phyloP scores from a whole-genome alignment of 1,139 yeast genomes.

The Hemisphaericaspora subhashii region DNA sequence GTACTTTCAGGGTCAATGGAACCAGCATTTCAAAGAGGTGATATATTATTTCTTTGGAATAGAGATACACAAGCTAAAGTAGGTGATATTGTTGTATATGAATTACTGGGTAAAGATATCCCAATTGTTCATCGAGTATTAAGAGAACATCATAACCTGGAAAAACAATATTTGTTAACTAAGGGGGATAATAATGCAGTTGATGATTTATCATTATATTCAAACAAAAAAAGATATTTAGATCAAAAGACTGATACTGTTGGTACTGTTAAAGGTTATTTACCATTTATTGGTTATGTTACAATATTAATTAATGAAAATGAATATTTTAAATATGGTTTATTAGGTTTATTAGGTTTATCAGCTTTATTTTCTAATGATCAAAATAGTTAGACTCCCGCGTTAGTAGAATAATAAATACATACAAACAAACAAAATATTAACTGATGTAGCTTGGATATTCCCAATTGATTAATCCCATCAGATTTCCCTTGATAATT shows the following conservation, averaged over 20 bases:
- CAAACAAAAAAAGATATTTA: conserved; percentile 72
- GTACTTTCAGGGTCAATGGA: conserved; percentile 99
- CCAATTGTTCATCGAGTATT: conserved; percentile 96
- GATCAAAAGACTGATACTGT: conserved; percentile 75
- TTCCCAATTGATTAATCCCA: no score
- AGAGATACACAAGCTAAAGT: conserved; percentile 65
- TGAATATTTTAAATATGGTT: conserved; percentile 66
- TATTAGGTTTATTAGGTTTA: conserved; percentile 68
- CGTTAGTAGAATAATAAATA: not conserved
- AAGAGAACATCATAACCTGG: conserved; percentile 64
- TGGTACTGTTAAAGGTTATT: conserved; percentile 87
- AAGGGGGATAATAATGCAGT: conserved; percentile 96
- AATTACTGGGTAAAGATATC: conserved; percentile 72
- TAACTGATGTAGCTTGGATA: no score
- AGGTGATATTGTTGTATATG: conserved; percentile 98
- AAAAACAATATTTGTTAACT: conserved; percentile 77
- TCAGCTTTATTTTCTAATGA: conserved; percentile 55
- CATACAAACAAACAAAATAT: not conserved
- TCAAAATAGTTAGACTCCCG: conserved; percentile 5
- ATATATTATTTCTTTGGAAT: conserved; percentile 88
- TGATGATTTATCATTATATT: conserved; percentile 86
- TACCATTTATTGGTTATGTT: conserved; percentile 90
- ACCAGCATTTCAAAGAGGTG: conserved; percentile 99
- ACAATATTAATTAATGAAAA: conserved; percentile 94
- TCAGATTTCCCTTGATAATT: no score